Conservation (phyloP, 331 rosid species). For the Prunus yedoensis region DNA sequence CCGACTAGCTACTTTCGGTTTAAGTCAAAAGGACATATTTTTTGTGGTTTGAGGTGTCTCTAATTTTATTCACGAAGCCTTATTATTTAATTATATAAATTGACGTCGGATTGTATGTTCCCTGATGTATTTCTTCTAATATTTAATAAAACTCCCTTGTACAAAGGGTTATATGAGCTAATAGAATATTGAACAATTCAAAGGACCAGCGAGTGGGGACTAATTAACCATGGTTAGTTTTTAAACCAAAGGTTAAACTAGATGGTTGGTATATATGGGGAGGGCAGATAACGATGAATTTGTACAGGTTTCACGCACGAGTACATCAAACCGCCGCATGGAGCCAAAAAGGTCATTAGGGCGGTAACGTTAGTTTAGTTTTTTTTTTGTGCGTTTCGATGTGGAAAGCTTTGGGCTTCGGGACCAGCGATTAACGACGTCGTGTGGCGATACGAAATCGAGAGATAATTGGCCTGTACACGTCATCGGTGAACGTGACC, state of each 20-base stretch:
- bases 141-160: no score
- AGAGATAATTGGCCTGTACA: neutral
- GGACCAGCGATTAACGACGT: neutral
- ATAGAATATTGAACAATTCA: neutral
- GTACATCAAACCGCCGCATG: neutral
- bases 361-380: neutral
- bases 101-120: no score
- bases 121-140: no score
- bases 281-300: neutral
- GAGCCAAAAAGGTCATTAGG: neutral
- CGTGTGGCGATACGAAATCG: conserved; percentile 55
- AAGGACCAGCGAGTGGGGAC: neutral
- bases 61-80: no score
- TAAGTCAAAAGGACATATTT: no score
- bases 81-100: no score
- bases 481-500: neutral
- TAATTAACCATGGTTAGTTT: neutral
- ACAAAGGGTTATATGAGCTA: neutral
- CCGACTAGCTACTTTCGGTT: no score
- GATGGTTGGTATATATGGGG: neutral
- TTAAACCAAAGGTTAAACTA: neutral
- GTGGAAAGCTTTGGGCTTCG: neutral
- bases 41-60: no score
- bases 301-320: neutral
- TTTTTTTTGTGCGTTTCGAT: neutral